phyloP scores from a whole-genome alignment of 805 yeast genomes.

The Metschnikowia cerradonensis region DNA sequence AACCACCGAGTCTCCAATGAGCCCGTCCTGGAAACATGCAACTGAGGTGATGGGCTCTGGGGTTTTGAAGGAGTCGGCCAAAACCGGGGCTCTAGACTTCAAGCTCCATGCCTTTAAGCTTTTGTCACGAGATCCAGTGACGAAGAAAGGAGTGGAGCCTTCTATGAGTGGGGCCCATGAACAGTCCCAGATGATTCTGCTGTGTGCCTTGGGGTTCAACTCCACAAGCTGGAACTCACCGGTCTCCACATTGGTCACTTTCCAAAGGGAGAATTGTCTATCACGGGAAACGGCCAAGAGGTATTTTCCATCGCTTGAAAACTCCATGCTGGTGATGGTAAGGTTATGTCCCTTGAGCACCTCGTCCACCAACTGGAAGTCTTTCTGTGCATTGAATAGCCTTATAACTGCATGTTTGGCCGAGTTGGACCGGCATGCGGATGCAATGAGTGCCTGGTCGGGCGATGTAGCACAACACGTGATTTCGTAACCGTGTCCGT shows the following conservation, averaged over 20 bases:
- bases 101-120: slow-evolving; percentile 69
- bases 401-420: slow-evolving; percentile 83
- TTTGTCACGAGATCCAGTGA: slow-evolving; percentile 87
- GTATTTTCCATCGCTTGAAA: slow-evolving; percentile 62
- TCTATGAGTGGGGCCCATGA: slow-evolving; percentile 64
- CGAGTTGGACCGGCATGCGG: slow-evolving; percentile 88
- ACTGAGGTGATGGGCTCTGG: slow-evolving; percentile 64
- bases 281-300: slow-evolving; percentile 84
- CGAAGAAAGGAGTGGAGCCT: slow-evolving; percentile 39
- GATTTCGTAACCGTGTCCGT: slow-evolving; percentile 97
- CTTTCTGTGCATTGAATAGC: slow-evolving; percentile 58
- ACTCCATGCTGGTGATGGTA: slow-evolving; percentile 79
- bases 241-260: slow-evolving; percentile 22
- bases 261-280: slow-evolving; percentile 79
- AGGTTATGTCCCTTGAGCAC: slow-evolving; percentile 67
- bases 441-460: slow-evolving; percentile 62
- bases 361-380: slow-evolving; percentile 44
- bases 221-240: slow-evolving; percentile 38
- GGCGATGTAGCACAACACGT: slow-evolving; percentile 72
- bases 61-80: slow-evolving; percentile 39
- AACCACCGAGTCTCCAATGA: slow-evolving; percentile 25
- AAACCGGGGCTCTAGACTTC: slow-evolving; percentile 5
- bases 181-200: slow-evolving; percentile 93
- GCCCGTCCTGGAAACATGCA: slow-evolving; percentile 37
- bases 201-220: slow-evolving; percentile 70